Percentiles rank a stretch among this genome's conserved stretches.
These are phyloP conservation scores for Camelina neglecta DNA, from an alignment of 345 rosid genomes.

Conservation along the genomic window DNA sequence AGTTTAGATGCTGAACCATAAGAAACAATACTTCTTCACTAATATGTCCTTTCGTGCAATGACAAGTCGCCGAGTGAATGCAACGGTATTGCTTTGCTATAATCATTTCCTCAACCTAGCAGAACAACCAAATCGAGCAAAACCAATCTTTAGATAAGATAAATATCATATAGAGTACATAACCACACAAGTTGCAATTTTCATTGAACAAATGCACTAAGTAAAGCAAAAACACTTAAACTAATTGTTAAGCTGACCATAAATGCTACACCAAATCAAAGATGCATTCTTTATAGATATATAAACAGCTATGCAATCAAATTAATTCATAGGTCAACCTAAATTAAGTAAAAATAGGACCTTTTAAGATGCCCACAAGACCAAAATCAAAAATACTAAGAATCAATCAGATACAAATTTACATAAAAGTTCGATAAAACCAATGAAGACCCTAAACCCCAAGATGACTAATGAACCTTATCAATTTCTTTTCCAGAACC, in stretches of 20 bases:
- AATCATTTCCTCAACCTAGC: constrained; percentile 54
- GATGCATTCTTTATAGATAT: constrained; percentile 10
- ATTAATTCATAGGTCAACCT: background rate
- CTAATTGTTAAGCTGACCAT: constrained; percentile 11
- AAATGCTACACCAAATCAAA: constrained; percentile 23
- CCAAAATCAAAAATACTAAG: constrained; percentile 20
- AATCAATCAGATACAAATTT: constrained; percentile 35
- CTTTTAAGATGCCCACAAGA: constrained; percentile 21
- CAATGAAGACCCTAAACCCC: background rate
- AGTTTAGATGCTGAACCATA: constrained; percentile 81
- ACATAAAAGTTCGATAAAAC: background rate
- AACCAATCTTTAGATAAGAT: background rate
- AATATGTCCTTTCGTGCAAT: constrained; percentile 90
- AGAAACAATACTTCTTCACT: constrained; percentile 85
- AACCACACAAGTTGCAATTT: background rate
- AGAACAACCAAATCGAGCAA: background rate
- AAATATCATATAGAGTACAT: background rate
- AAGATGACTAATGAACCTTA: background rate
- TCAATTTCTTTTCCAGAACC: background rate
- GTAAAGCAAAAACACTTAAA: constrained; percentile 2
- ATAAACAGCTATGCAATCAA: constrained; percentile 17
- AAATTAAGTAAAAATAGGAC: constrained; percentile 11
- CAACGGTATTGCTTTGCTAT: constrained; percentile 91
- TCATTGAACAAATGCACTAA: constrained; percentile 22
- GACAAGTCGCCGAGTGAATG: constrained; percentile 91